Conservation (phyloP, 2,329 filamentous ascomycete species). For the Zalaria obscura region DNA sequence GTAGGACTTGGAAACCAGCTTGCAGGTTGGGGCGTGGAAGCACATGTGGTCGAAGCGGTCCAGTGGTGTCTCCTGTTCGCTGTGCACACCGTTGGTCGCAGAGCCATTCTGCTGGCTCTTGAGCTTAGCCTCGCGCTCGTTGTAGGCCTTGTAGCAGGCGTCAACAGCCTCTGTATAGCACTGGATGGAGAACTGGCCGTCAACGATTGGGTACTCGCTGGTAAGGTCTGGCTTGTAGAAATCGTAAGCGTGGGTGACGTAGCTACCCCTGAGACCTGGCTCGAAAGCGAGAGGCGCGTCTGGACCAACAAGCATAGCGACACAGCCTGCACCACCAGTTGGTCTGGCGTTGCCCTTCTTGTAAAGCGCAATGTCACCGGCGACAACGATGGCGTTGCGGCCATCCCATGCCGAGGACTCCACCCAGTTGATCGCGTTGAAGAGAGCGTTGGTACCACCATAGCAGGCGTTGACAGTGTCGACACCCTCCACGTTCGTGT, state of each 20-base stretch:
- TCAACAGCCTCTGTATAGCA: slow-evolving; percentile 40
- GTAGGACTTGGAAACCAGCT: slow-evolving; percentile 40
- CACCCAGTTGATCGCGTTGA: slow-evolving; percentile 40
- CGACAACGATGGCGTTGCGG: slow-evolving; percentile 36
- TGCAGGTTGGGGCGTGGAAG: slow-evolving; percentile 41
- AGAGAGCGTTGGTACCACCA: slow-evolving; percentile 39
- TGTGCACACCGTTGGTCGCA: slow-evolving; percentile 26
- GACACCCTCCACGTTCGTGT: slow-evolving; percentile 39
- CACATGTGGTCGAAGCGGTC: slow-evolving; percentile 41
- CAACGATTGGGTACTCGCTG: slow-evolving; percentile 39
- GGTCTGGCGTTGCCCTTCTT: slow-evolving; percentile 39
- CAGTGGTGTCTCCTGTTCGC: slow-evolving; percentile 28
- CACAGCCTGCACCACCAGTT: slow-evolving; percentile 38
- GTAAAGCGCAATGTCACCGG: slow-evolving; percentile 40
- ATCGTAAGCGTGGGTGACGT: slow-evolving; percentile 38
- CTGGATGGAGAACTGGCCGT: slow-evolving; percentile 37
- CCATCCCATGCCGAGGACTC: slow-evolving; percentile 41
- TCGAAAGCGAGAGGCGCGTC: slow-evolving; percentile 36
- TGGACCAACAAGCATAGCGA: slow-evolving; percentile 39
- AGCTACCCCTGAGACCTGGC: slow-evolving; percentile 34
- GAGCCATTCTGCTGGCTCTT: slow-evolving; percentile 27
- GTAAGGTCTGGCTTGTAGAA: slow-evolving; percentile 42
- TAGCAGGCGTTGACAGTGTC: slow-evolving; percentile 42
- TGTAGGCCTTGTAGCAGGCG: slow-evolving; percentile 40
- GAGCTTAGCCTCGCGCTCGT: slow-evolving; percentile 31